Percentiles rank a stretch among this genome's conserved stretches.
Evolutionary conservation across 1,139 yeast genomes (phyloP).

Genomic region (Ogataea hybrid): DNA sequence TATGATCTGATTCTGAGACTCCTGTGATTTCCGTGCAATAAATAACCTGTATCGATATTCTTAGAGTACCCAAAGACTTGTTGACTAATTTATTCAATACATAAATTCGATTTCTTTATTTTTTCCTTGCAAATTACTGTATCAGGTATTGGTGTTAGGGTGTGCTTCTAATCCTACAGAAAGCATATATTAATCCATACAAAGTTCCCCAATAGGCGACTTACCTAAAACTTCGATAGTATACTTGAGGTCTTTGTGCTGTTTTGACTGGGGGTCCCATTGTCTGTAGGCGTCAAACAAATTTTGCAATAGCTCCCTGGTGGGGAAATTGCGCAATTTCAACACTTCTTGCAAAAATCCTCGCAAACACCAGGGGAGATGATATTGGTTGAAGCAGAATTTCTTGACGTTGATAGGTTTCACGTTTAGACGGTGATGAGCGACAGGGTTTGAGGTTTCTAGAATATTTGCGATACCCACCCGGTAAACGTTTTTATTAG

Average conservation of each 20-base stretch:
- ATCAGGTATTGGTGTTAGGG: constrained; percentile 6
- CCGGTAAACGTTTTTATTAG: constrained; percentile 52
- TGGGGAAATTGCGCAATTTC: constrained; percentile 42
- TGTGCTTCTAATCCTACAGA: constrained; percentile 6
- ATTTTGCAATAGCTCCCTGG: constrained; percentile 32
- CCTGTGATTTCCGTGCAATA: not conserved
- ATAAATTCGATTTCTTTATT: constrained; percentile 9
- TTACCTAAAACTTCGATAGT: constrained; percentile 29
- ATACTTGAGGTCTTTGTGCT: constrained; percentile 43
- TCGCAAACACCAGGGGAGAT: constrained; percentile 58
- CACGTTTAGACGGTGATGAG: constrained; percentile 37
- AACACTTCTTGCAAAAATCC: constrained; percentile 52
- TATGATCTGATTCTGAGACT: not conserved
- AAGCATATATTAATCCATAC: constrained; percentile 4
- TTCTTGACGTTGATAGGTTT: constrained; percentile 48
- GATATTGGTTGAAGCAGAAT: constrained; percentile 50
- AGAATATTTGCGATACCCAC: constrained; percentile 48
- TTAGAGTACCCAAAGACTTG: not conserved
- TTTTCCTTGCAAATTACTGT: constrained; percentile 6
- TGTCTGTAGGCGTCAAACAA: constrained; percentile 36
- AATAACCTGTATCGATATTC: not conserved
- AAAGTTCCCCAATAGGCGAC: constrained; percentile 8
- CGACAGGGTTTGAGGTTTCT: constrained; percentile 49
- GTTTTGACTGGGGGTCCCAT: constrained; percentile 43
- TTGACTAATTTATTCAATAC: constrained; percentile 6